Conservation (phyloP, 345 rosid species). For the Boechera stricta region DNA sequence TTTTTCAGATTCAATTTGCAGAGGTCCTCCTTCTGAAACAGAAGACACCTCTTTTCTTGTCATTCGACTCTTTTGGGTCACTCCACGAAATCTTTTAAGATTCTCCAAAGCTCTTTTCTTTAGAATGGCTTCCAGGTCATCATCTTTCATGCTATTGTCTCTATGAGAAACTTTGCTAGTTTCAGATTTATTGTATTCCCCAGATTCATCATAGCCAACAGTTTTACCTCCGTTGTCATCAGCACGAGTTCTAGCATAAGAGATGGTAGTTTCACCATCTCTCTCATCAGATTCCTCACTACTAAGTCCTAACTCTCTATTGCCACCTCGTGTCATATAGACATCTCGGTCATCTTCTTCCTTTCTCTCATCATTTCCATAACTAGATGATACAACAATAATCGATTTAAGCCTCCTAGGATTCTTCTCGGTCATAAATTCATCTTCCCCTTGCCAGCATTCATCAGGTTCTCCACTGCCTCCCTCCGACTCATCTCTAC, state of each 20-base stretch:
- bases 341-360: conserved; percentile 62
- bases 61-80: conserved; percentile 40
- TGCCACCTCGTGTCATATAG: conserved; percentile 57
- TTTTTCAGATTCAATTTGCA: conserved; percentile 34
- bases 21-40: conserved; percentile 31
- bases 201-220: conserved; percentile 40
- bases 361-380: conserved; percentile 51
- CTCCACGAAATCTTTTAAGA: conserved; percentile 65
- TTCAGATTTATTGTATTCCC: conserved; percentile 27
- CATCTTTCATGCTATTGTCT: conserved; percentile 39
- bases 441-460: conserved; percentile 47
- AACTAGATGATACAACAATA: conserved; percentile 46
- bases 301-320: conserved; percentile 40
- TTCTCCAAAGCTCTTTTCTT: conserved; percentile 82
- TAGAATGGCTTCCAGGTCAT: conserved; percentile 68
- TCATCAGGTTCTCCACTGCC: conserved; percentile 39
- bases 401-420: conserved; percentile 65
- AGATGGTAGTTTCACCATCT: conserved; percentile 44
- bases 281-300: conserved; percentile 51
- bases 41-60: conserved; percentile 32
- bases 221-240: conserved; percentile 31
- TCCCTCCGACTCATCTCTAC: conserved; percentile 47
- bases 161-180: conserved; percentile 40
- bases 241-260: conserved; percentile 34
- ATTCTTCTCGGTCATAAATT: conserved; percentile 43